Evolutionary conservation across 352 stramenopile genomes (phyloP).

Genomic region (Phytophthora pini): DNA sequence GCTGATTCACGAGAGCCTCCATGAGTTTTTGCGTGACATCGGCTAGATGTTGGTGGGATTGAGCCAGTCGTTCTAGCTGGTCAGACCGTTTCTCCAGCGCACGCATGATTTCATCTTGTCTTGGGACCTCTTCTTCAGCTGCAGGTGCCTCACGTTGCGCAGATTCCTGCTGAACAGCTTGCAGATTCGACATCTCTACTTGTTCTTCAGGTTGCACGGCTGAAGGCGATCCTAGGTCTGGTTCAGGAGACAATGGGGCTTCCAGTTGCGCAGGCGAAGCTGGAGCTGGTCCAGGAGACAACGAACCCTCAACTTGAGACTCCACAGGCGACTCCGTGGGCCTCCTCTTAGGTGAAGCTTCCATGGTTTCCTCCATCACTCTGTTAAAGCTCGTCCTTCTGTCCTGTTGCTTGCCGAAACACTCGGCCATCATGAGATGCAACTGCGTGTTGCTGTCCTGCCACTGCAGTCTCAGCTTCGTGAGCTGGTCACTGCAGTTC

Average conservation of each 20-base stretch:
- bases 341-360: slow-evolving; percentile 5
- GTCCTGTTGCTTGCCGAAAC: slow-evolving; percentile 14
- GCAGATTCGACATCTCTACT: no score
- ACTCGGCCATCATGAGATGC: slow-evolving; percentile 35
- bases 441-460: slow-evolving; percentile 28
- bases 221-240: neutral
- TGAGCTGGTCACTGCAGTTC: slow-evolving; percentile 33
- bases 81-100: slow-evolving; percentile 35
- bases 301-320: no score
- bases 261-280: neutral
- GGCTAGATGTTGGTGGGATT: slow-evolving; percentile 29
- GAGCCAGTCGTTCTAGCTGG: slow-evolving; percentile 28
- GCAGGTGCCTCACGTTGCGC: neutral
- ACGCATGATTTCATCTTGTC: slow-evolving; percentile 32
- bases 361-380: slow-evolving; percentile 11
- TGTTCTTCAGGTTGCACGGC: slow-evolving; percentile 1
- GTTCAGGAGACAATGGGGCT: neutral
- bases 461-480: slow-evolving; percentile 31
- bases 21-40: slow-evolving; percentile 38
- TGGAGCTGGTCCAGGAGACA: no score
- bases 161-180: slow-evolving; percentile 2
- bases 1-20: slow-evolving; percentile 20
- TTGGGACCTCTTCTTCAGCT: slow-evolving; percentile 18
- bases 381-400: slow-evolving; percentile 10
- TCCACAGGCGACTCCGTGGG: no score